These are phyloP conservation scores for Haplosporangium sp. DNA, from an alignment of 371 early-diverging fungal genomes.

Conservation along the genomic window DNA sequence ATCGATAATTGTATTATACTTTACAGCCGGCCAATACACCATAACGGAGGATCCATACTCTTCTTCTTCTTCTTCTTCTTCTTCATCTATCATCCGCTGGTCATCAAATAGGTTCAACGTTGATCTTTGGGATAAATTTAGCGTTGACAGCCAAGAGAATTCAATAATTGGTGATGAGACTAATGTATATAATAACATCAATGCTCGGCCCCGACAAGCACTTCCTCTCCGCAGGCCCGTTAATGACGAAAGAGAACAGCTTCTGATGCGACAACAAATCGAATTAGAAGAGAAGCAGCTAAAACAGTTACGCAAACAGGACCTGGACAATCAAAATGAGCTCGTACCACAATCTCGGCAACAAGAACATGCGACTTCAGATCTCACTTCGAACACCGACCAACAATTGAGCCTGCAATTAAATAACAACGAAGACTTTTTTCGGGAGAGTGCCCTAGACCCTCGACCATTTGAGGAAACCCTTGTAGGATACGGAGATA, in stretches of 20 bases:
- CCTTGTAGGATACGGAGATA: background rate
- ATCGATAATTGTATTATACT: slow-evolving; percentile 16
- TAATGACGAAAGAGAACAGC: slow-evolving; percentile 20
- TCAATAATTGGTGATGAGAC: background rate
- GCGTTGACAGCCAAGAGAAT: background rate
- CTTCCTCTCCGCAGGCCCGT: slow-evolving; percentile 24
- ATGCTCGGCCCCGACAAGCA: slow-evolving; percentile 26
- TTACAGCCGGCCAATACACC: slow-evolving; percentile 4
- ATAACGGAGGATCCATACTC: background rate
- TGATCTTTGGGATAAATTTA: background rate
- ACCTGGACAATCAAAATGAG: slow-evolving; percentile 1
- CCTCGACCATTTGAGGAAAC: slow-evolving; percentile 23
- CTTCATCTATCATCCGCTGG: slow-evolving; percentile 14
- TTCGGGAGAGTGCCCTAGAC: slow-evolving; percentile 7
- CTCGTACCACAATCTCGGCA: background rate
- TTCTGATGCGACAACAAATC: slow-evolving; percentile 18
- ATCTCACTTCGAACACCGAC: slow-evolving; percentile 5
- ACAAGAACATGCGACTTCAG: background rate
- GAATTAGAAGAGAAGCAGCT: slow-evolving; percentile 20
- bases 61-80: slow-evolving; percentile 4
- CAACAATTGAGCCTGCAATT: slow-evolving; percentile 8
- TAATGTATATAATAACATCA: background rate
- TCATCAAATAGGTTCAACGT: slow-evolving; percentile 2
- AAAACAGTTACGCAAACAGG: slow-evolving; percentile 4
- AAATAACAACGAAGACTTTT: background rate